A percentile compares a stretch with the other conserved stretches of the same genome.
phyloP scores from a whole-genome alignment of 73 alveolate genomes.

The Blepharisma japonicum region DNA sequence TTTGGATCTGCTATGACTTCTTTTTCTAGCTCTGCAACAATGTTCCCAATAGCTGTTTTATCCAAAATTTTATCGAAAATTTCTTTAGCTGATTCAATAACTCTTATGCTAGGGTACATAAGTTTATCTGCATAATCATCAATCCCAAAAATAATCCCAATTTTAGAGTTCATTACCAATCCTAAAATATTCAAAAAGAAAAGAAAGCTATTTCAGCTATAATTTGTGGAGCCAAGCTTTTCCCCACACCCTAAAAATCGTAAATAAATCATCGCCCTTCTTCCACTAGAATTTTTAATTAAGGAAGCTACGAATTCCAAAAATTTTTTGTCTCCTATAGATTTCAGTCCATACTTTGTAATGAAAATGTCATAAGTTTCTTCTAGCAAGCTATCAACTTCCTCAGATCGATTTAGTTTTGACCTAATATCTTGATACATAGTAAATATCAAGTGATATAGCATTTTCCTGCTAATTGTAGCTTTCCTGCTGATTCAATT shows the following conservation, averaged over 20 bases:
- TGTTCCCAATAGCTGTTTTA: not conserved
- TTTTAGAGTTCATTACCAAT: not conserved
- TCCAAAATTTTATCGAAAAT: not conserved
- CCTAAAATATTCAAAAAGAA: not conserved
- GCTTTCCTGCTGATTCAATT: not conserved
- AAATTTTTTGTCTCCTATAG: slow-evolving; percentile 9
- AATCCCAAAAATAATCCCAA: not conserved
- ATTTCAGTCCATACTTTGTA: slow-evolving; percentile 14
- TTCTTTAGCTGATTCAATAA: not conserved
- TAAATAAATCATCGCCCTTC: not conserved
- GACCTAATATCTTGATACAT: not conserved
- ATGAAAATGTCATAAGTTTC: not conserved
- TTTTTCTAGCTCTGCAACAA: not conserved
- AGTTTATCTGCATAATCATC: slow-evolving; percentile 9
- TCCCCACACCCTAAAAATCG: slow-evolving; percentile 19
- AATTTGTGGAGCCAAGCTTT: not conserved
- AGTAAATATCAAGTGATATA: not conserved
- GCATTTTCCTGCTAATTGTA: slow-evolving; percentile 13
- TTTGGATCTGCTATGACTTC: not conserved
- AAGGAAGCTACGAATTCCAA: slow-evolving; percentile 2
- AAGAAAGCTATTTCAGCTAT: not conserved
- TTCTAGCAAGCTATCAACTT: not conserved
- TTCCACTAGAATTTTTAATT: not conserved
- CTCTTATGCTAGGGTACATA: slow-evolving; percentile 17
- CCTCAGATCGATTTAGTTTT: not conserved